Base-by-base conservation (phyloP, 2,329 filamentous ascomycete species). In the Scedosporium aurantiacum region DNA sequence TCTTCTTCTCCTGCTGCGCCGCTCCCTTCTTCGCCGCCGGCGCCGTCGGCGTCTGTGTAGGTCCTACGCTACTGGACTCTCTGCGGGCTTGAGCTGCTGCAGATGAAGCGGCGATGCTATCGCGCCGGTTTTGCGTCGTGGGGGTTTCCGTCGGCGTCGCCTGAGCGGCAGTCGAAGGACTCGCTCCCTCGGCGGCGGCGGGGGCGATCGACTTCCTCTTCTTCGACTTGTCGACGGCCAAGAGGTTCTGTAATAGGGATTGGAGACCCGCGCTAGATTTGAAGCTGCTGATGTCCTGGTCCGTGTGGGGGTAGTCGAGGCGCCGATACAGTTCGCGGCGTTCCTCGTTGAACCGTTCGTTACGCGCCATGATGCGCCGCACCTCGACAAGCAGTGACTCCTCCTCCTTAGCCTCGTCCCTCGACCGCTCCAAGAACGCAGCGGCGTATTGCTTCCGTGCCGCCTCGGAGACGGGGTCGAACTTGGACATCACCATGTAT, bases 341-440 rank as follows among this genome's bases (percentile, higher is more conserved):
- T 70, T 97, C 91, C 66, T 90, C 87, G 70, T 95, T 90, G 70
- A 97, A 88, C 62, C 85, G 86, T 66, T 94, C 89, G 65, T 92
- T 90, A 63, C 91, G 86, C 64, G 89, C 87, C 69, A 96, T 84
- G 66, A 99, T 97, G 63, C 94, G 88, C 69, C 95, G 91, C 61
- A 99, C 84, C 71, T 99, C 94, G 63, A 93, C 82, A 18, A 99
- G 81, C 2, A 99, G 77, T 40, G 90, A 88, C 67, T 95, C 89
- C 74, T 99, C 94, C 72, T 99, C 94, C 64, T 90, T 86, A 27
- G 93, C 89, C 74, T 99, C 93, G 65, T 96, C 91, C 64, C 86
- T 87, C 7, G 87, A 89, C 47, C 94, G 84, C 57, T 86, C 84
- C 65, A 97, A 82, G 56, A 92, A 84, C 58, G 88, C 85, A 65